These are phyloP conservation scores for Ambrosiella xylebori DNA, from an alignment of 2,329 filamentous ascomycete genomes.

Conservation along the genomic window DNA sequence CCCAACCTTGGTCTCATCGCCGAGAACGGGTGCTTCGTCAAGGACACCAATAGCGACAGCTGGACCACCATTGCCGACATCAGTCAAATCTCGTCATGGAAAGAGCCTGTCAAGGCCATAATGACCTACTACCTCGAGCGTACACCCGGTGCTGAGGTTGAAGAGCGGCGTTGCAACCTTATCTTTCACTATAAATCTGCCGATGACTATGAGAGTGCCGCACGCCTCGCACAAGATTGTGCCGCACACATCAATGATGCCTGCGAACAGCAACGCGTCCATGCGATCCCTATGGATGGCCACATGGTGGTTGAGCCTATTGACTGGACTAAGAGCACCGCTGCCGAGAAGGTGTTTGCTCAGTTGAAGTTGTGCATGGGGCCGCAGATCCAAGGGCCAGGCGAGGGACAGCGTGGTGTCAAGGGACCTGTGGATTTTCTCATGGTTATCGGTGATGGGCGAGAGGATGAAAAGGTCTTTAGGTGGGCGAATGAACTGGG, in stretches of 20 bases:
- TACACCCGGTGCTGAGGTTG: constrained; percentile 71
- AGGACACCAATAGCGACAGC: constrained; percentile 45
- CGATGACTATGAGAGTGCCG: constrained; percentile 35
- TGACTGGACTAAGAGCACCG: constrained; percentile 76
- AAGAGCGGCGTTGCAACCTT: constrained; percentile 84
- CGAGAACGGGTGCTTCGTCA: constrained; percentile 86
- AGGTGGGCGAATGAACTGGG: constrained; percentile 75
- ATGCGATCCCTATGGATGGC: constrained; percentile 64
- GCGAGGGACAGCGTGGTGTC: constrained; percentile 12
- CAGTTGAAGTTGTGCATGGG: constrained; percentile 29
- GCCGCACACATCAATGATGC: constrained; percentile 91
- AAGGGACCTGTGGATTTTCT: constrained; percentile 54
- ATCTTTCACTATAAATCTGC: constrained; percentile 16
- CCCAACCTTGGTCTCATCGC: constrained; percentile 77
- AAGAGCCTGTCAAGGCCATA: constrained; percentile 64
- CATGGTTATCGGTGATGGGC: constrained; percentile 75
- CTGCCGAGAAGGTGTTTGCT: constrained; percentile 56
- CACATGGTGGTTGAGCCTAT: constrained; percentile 71
- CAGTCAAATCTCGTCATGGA: constrained; percentile 58
- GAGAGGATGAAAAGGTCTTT: constrained; percentile 88
- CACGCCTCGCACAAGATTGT: constrained; percentile 71
- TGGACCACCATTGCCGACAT: constrained; percentile 70
- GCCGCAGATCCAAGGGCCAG: constrained; percentile 15
- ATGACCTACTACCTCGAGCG: constrained; percentile 81
- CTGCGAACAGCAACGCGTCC: constrained; percentile 66